Base-by-base conservation (phyloP, 1,284 basidiomycete genomes). In the Cryptococcus wingfieldii region DNA sequence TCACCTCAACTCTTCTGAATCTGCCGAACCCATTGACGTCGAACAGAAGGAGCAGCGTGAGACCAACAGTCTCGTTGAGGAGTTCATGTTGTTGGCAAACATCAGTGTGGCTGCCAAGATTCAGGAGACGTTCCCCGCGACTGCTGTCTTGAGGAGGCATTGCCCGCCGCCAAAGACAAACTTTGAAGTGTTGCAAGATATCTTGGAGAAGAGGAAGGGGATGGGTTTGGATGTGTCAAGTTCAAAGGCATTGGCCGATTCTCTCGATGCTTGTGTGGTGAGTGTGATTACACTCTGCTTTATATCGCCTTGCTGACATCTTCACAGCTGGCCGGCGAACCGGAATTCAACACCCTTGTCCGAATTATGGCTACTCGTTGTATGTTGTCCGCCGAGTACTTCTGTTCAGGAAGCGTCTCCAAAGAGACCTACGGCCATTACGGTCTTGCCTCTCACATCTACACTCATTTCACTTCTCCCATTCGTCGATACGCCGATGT, bases 361-460 rank as follows among this genome's bases (percentile, higher is more conserved):
- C 86, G 96, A 45, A 98, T 99, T 76, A 98, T 99, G 93, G 94
- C 96, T 2, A 98, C 96, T 1, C 82, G 96, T 18, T 98, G 96
- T 74, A 98, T 99, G 96, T 81, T 98, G 18, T 88, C 93, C 0
- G 96, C 96, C 28, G 96, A 98, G 75, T 98, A 99, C 77, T 98
- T 98, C 78, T 93, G 90, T 71, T 89, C 93, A 0, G 96, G 96
- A 9, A 92, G 89, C 64, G 92, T 98, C 4, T 85, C 87, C 0
- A 84, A 88, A 56, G 93, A 97, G 66, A 88, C 90, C 0, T 99
- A 97, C 72, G 87, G 89, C 1, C 96, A 98, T 77, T 98, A 99
- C 72, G 96, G 96, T 53, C 83, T 99, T 18, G 96, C 96, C 0
- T 94, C 86, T 66, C 84, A 88, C 0, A 99, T 99, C 64, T 99